Percentiles rank a stretch among this genome's conserved stretches.
These are phyloP conservation scores for Cicer chorassanicum DNA, from an alignment of 306 rosid genomes.

Conservation along the genomic window DNA sequence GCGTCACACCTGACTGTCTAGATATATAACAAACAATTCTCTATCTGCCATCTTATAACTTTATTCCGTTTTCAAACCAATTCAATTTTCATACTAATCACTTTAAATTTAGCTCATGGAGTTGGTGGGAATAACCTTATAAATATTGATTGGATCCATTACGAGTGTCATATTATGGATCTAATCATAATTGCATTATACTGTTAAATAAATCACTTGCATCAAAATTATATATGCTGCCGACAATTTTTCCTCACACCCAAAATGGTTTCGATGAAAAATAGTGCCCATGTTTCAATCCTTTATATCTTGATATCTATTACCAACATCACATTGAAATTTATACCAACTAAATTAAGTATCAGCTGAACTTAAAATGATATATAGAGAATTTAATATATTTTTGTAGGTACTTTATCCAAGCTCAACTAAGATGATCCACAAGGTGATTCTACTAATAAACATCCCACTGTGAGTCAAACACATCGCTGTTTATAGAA, in stretches of 20 bases:
- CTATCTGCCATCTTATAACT: too few relatives aligned
- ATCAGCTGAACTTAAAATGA: neutral
- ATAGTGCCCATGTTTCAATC: neutral
- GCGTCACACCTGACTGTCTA: too few relatives aligned
- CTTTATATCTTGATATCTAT: neutral
- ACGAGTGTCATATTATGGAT: conserved; percentile 18
- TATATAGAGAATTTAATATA: neutral
- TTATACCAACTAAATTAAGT: conserved; percentile 3
- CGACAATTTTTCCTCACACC: conserved; percentile 8
- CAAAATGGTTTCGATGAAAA: conserved; percentile 27
- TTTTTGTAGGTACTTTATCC: neutral
- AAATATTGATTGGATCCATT: neutral
- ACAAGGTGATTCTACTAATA: too few relatives aligned
- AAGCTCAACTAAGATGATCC: neutral
- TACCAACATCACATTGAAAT: neutral
- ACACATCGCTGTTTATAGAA: too few relatives aligned
- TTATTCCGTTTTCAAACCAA: neutral
- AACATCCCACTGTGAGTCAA: too few relatives aligned
- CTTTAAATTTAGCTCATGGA: conserved; percentile 8
- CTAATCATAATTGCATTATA: neutral
- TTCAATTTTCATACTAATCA: neutral
- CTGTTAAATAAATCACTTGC: neutral
- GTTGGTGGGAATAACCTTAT: conserved; percentile 6
- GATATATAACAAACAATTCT: too few relatives aligned
- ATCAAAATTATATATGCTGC: conserved; percentile 20